Conservation (phyloP, 2,329 filamentous ascomycete genomes). For the Nemania diffusa region DNA sequence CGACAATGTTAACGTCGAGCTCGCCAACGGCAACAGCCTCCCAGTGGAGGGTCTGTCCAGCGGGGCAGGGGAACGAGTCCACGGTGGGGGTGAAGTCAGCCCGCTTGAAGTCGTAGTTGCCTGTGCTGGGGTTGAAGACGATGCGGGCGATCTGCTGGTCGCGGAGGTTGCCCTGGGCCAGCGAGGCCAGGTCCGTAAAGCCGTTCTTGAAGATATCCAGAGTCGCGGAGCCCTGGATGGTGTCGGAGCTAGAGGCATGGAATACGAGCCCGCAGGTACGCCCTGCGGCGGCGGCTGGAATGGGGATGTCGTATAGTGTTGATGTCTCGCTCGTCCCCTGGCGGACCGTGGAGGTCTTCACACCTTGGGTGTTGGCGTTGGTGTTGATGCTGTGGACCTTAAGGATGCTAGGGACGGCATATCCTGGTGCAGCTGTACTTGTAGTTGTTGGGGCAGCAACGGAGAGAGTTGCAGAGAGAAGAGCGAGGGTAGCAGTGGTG, state of each 20-base stretch:
- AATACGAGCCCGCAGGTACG: constrained; percentile 44
- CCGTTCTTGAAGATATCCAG: constrained; percentile 45
- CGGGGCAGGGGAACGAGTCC: constrained; percentile 43
- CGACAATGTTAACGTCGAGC: constrained; percentile 39
- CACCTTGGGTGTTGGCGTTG: constrained; percentile 34
- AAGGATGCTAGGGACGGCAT: constrained; percentile 42
- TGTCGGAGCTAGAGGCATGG: constrained; percentile 33
- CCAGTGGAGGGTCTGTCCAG: constrained; percentile 41
- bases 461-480: constrained; percentile 42
- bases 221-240: constrained; percentile 29
- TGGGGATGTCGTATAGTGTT: constrained; percentile 45
- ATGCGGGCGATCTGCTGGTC: constrained; percentile 41
- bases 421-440: no score
- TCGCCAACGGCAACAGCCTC: constrained; percentile 43
- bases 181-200: constrained; percentile 40
- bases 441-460: constrained; percentile 41
- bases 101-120: constrained; percentile 42
- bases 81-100: constrained; percentile 36
- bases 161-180: constrained; percentile 42
- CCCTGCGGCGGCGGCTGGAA: constrained; percentile 39
- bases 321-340: constrained; percentile 38
- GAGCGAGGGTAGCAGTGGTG: constrained; percentile 38
- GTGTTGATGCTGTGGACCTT: constrained; percentile 41
- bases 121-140: constrained; percentile 37
- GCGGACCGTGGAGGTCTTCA: constrained; percentile 37